phyloP scores from a whole-genome alignment of 1,139 yeast genomes.

The Pichia sp. region DNA sequence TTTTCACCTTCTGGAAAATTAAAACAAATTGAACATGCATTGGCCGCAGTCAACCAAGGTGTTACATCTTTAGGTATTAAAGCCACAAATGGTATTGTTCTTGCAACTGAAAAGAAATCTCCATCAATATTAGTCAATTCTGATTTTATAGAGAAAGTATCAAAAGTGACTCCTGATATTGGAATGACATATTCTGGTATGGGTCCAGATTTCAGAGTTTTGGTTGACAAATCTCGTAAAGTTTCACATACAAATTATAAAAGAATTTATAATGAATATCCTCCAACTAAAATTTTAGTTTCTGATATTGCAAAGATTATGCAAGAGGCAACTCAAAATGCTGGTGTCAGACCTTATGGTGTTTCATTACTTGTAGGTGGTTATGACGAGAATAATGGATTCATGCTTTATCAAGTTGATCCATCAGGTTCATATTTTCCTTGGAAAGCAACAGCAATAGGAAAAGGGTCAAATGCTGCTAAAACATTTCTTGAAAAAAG shows the following conservation, averaged over 20 bases:
- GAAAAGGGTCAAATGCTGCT: slow-evolving; percentile 90
- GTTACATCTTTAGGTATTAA: slow-evolving; percentile 95
- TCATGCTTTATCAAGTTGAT: slow-evolving; percentile 90
- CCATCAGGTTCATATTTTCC: slow-evolving; percentile 98
- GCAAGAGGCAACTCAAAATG: slow-evolving; percentile 98
- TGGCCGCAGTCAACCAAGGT: slow-evolving; percentile 96
- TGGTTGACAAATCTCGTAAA: slow-evolving; percentile 89
- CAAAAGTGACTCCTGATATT: slow-evolving; percentile 85
- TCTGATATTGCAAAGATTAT: slow-evolving; percentile 93
- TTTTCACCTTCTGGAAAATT: slow-evolving; percentile 66
- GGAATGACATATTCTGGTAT: slow-evolving; percentile 97
- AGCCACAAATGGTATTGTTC: slow-evolving; percentile 92
- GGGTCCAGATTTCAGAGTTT: slow-evolving; percentile 98
- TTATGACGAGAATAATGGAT: slow-evolving; percentile 73
- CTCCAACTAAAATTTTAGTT: slow-evolving; percentile 91
- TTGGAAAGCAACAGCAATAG: slow-evolving; percentile 99
- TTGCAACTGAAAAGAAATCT: slow-evolving; percentile 93
- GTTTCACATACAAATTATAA: slow-evolving; percentile 90
- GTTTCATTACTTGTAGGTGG: slow-evolving; percentile 94
- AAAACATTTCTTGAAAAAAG: slow-evolving; percentile 96
- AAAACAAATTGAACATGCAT: slow-evolving; percentile 96
- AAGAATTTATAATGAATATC: slow-evolving; percentile 91
- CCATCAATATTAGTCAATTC: slow-evolving; percentile 70
- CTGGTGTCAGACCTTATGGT: slow-evolving; percentile 98
- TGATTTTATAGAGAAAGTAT: slow-evolving; percentile 74